Base-by-base conservation (phyloP, 1,284 basidiomycete genomes). In the Puccinia polysora region DNA sequence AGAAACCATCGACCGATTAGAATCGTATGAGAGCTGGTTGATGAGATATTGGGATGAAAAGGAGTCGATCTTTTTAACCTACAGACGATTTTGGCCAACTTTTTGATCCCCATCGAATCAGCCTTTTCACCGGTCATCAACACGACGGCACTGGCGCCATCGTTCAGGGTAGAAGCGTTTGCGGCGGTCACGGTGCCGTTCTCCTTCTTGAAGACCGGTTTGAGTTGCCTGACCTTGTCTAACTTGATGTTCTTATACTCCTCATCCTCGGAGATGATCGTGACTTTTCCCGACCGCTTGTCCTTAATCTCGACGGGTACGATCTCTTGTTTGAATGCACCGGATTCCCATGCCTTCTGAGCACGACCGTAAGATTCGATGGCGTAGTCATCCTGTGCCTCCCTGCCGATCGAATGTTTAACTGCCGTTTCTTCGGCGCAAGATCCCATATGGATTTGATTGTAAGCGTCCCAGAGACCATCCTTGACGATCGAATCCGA, bases 401-500 rank as follows among this genome's bases (percentile, higher is more conserved):
- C 80, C 49, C 81, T 78, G 15, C 80, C 78, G 65, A 81, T 76
- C 53, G 75, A 75, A 75, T 80, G 75, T 71, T 79, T 78, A 75
- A 78, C 76, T 43, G 81, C 81, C 1, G 80, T 81, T 75, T 81
- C 77, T 63, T 82, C 81, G 58, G 81, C 81, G 76, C 77, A 78
- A 85, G 90, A 89, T 75, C 93, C 94, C 93, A 97, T 97, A 62
- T 90, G 87, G 78, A 91, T 89, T 81, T 95, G 87, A 84, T 95
- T 91, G 85, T 92, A 95, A 68, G 90, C 91, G 81, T 97, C 93
- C 85, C 88, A 92, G 59, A 99, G 89, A 77, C 94, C 96, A 79
- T 99, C 96, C 76, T 83, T 85, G 81, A 96, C 88, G 68, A 98
- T 85, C 32, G 93, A 89, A 81, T 98, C 96, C 75, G 83, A 86